phyloP scores from a whole-genome alignment of 257 asterid species.

The Jaltomata sinuosa region DNA sequence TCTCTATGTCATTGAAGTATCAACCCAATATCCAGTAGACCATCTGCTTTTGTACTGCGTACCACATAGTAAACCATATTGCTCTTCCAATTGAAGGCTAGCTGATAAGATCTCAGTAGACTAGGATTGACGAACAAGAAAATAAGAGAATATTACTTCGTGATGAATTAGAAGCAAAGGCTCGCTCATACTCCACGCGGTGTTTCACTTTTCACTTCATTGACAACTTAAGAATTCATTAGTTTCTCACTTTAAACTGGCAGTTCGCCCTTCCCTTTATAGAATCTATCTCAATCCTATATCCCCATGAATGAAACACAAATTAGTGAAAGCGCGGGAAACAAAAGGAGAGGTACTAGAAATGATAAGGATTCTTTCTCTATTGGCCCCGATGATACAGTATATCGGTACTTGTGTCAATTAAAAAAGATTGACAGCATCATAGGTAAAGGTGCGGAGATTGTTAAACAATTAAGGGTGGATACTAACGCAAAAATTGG shows the following conservation, averaged over 20 bases:
- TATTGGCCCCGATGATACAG: constrained; percentile 18
- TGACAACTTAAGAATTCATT: not conserved
- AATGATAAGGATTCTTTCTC: constrained; percentile 8
- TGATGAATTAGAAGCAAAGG: not conserved
- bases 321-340: not conserved
- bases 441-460: constrained; percentile 22
- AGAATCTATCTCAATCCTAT: too few relatives aligned
- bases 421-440: constrained; percentile 14
- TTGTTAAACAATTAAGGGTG: constrained; percentile 17
- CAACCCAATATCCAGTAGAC: too few relatives aligned
- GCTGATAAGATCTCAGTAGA: not conserved
- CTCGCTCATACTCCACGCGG: not conserved
- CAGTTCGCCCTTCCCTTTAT: too few relatives aligned
- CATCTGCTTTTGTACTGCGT: too few relatives aligned
- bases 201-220: not conserved
- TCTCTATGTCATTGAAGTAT: too few relatives aligned
- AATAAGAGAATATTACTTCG: not conserved
- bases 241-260: not conserved
- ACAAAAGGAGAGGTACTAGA: constrained; percentile 6
- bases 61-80: not conserved
- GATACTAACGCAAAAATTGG: constrained; percentile 15
- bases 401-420: constrained; percentile 17
- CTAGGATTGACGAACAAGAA: not conserved
- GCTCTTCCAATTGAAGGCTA: not conserved
- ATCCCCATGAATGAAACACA: too few relatives aligned